Conservation (phyloP, 202 grass and related monocot genomes). For the Setaria viridis region DNA sequence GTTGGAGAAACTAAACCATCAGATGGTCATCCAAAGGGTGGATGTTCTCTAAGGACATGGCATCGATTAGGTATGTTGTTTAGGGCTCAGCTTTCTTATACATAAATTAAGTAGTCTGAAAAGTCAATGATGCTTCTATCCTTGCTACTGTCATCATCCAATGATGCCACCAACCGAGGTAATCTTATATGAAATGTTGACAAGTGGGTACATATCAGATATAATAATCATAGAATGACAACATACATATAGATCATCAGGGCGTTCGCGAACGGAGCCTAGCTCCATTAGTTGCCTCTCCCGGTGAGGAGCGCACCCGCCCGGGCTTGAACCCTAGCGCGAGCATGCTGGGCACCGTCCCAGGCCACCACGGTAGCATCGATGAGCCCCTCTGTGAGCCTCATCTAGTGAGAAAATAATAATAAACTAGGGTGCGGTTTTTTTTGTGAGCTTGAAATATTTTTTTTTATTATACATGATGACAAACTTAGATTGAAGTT, state of each 20-base stretch:
- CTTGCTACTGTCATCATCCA: not conserved
- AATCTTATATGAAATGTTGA: not conserved
- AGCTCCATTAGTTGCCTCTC: no score
- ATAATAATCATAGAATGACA: not conserved
- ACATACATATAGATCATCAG: not conserved
- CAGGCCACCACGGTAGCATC: no score
- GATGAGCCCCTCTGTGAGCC: no score
- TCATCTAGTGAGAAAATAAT: no score
- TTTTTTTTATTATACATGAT: no score
- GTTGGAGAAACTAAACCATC: not conserved
- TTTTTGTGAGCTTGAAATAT: not conserved
- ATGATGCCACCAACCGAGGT: not conserved
- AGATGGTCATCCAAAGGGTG: no score
- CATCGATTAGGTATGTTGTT: not conserved
- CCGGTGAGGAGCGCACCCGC: no score
- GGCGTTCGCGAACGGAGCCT: no score
- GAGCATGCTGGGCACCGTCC: no score
- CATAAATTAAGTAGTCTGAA: not conserved
- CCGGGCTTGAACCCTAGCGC: no score
- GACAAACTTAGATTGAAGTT: no score
- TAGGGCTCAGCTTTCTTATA: not conserved
- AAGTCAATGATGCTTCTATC: conserved; percentile 8
- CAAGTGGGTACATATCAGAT: not conserved
- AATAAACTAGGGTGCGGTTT: not conserved
- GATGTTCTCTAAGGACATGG: not conserved